These are phyloP conservation scores for Epichloe glyceriae DNA, from an alignment of 2,329 filamentous ascomycete species.

Conservation along the genomic window DNA sequence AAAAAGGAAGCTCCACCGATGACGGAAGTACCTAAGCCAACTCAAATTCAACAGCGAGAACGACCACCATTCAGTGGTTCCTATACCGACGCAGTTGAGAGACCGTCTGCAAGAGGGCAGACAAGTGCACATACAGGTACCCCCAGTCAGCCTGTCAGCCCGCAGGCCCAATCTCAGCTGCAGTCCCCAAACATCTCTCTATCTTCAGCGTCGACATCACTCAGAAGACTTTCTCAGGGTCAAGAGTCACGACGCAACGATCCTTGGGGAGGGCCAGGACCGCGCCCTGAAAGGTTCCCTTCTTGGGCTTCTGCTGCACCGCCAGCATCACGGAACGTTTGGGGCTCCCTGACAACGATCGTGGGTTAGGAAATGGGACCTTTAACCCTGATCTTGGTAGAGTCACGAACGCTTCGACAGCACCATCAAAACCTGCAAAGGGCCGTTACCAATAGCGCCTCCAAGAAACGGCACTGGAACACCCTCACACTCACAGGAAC, in stretches of 20 bases:
- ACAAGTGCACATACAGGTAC: not conserved
- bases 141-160: constrained; percentile 1
- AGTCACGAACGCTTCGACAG: constrained; percentile 25
- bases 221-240: constrained; percentile 19
- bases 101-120: not conserved
- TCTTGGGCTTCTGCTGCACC: constrained; percentile 36
- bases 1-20: constrained; percentile 35
- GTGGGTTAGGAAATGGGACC: constrained; percentile 64
- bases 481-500: constrained; percentile 11
- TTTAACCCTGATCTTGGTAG: constrained; percentile 51
- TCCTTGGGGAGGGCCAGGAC: constrained; percentile 25
- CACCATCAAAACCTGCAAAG: constrained; percentile 21
- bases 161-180: constrained; percentile 4
- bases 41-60: constrained; percentile 23
- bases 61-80: constrained; percentile 9
- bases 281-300: constrained; percentile 34
- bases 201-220: constrained; percentile 7
- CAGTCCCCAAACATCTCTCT: constrained; percentile 9
- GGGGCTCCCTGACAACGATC: constrained; percentile 63
- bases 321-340: constrained; percentile 47
- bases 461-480: constrained; percentile 12
- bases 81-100: constrained; percentile 2
- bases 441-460: constrained; percentile 34
- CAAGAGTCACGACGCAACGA: constrained; percentile 20
- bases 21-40: constrained; percentile 26